phyloP scores from a whole-genome alignment of 2,329 filamentous ascomycete species.

The Colletotrichum zoysiae region DNA sequence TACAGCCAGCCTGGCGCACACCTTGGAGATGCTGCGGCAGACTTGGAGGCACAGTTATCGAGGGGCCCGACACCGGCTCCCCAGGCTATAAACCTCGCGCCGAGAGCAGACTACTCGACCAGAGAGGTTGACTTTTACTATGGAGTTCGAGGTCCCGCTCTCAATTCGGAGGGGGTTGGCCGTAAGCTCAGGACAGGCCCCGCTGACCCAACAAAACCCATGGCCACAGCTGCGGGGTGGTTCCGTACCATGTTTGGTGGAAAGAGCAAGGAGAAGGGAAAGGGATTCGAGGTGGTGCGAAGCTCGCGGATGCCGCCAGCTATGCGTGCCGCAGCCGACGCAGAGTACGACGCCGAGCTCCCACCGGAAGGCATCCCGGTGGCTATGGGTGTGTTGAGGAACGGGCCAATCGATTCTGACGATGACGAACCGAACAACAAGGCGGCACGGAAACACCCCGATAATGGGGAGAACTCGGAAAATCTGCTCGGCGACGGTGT shows the following conservation, averaged over 20 bases:
- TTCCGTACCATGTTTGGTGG: slow-evolving; percentile 82
- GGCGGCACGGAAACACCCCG: slow-evolving; percentile 45
- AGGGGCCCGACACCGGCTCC: slow-evolving; percentile 61
- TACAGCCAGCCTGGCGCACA: slow-evolving; percentile 52
- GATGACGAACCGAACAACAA: slow-evolving; percentile 60
- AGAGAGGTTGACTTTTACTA: slow-evolving; percentile 98
- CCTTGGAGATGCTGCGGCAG: slow-evolving; percentile 52
- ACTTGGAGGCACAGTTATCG: slow-evolving; percentile 57
- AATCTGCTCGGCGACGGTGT: slow-evolving; percentile 62
- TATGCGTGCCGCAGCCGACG: slow-evolving; percentile 68
- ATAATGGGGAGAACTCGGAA: slow-evolving; percentile 40
- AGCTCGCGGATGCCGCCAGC: slow-evolving; percentile 88
- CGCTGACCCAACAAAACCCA: slow-evolving; percentile 91
- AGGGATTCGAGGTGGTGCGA: slow-evolving; percentile 96
- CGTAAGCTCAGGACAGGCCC: slow-evolving; percentile 93
- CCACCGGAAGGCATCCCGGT: slow-evolving; percentile 76
- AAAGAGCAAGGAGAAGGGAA: slow-evolving; percentile 93
- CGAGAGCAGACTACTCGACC: slow-evolving; percentile 87
- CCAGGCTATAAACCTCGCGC: slow-evolving; percentile 60
- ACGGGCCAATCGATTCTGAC: slow-evolving; percentile 74
- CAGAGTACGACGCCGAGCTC: slow-evolving; percentile 72
- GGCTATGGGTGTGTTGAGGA: slow-evolving; percentile 70
- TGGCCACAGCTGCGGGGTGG: slow-evolving; percentile 91
- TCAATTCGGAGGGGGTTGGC: slow-evolving; percentile 84
- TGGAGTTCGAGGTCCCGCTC: slow-evolving; percentile 86